A percentile compares a stretch with the other conserved stretches of the same genome.
Evolutionary conservation across 164 flowering plant genomes (phyloP).

Genomic region (Berberis vulgaris): DNA sequence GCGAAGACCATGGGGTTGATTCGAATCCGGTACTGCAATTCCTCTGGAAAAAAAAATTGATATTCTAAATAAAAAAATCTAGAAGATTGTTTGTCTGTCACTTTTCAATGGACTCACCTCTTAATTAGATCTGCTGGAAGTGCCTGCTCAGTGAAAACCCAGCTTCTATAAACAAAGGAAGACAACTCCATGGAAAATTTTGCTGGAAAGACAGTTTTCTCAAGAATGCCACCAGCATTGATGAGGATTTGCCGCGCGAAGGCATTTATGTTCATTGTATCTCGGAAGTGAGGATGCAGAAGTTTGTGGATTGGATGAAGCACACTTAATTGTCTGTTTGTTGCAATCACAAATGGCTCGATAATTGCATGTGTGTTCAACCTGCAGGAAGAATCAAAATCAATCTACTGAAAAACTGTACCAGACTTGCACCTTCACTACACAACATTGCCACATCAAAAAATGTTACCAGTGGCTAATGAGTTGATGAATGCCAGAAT

Average conservation of each 20-base stretch:
- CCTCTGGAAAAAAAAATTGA: constrained; percentile 38
- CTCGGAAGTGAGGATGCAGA: constrained; percentile 77
- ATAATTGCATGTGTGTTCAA: constrained; percentile 80
- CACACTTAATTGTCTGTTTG: constrained; percentile 71
- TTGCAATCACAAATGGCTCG: constrained; percentile 84
- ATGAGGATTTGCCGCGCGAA: constrained; percentile 72
- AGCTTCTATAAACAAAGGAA: constrained; percentile 45
- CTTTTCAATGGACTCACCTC: constrained; percentile 30
- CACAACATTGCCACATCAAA: not conserved
- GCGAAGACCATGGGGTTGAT: constrained; percentile 44
- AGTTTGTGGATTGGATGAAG: constrained; percentile 84
- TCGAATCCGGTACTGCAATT: constrained; percentile 54
- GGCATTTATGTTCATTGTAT: constrained; percentile 87
- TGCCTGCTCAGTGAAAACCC: constrained; percentile 74
- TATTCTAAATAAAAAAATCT: not conserved
- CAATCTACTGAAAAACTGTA: not conserved
- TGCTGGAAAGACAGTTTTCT: constrained; percentile 71
- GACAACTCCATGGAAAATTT: constrained; percentile 80
- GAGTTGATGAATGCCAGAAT: constrained; percentile 87
- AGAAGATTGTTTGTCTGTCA: not conserved
- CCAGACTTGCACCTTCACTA: not conserved
- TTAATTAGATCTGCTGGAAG: constrained; percentile 73
- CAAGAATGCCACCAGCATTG: constrained; percentile 71
- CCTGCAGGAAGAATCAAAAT: constrained; percentile 35
- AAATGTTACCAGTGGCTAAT: constrained; percentile 76